phyloP scores from a whole-genome alignment of 106 monocot genomes.

The Agapanthus africanus region DNA sequence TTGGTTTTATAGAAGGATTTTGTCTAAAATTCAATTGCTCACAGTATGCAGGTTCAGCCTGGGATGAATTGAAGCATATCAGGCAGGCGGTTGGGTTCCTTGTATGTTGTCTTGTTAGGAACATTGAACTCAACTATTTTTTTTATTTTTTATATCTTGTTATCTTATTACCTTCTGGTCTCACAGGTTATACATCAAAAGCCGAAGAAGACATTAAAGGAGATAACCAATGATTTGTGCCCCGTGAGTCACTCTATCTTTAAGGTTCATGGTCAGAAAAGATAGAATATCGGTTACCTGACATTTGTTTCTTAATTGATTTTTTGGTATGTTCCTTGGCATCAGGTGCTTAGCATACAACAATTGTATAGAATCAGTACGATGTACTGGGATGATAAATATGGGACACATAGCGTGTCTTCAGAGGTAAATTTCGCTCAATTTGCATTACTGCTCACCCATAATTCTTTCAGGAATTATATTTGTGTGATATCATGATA shows the following conservation, averaged over 20 bases:
- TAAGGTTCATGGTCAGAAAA: neutral
- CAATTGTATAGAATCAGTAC: slow-evolving; percentile 68
- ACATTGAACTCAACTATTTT: neutral
- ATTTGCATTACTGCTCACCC: neutral
- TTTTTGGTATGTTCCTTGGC: neutral
- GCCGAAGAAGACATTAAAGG: slow-evolving; percentile 45
- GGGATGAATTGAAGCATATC: slow-evolving; percentile 73
- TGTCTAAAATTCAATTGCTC: neutral
- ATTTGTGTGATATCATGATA: neutral
- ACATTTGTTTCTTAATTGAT: neutral
- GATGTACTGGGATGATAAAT: slow-evolving; percentile 77
- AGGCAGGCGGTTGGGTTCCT: slow-evolving; percentile 70
- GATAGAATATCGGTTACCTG: neutral
- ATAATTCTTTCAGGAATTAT: neutral
- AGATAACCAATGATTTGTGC: slow-evolving; percentile 74
- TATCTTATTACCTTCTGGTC: slow-evolving; percentile 1
- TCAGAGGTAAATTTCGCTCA: slow-evolving; percentile 34
- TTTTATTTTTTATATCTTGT: neutral
- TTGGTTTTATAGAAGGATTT: neutral
- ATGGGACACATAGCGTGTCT: slow-evolving; percentile 59
- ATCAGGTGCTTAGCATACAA: slow-evolving; percentile 64
- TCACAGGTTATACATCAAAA: slow-evolving; percentile 59
- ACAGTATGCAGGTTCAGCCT: slow-evolving; percentile 56
- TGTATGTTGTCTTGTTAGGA: slow-evolving; percentile 24
- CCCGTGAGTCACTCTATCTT: slow-evolving; percentile 35